Percentiles rank a stretch among this genome's conserved stretches.
These are phyloP conservation scores for Cyanidiococcus yangmingshanensis DNA, from an alignment of 23 red algal genomes.

Conservation along the genomic window DNA sequence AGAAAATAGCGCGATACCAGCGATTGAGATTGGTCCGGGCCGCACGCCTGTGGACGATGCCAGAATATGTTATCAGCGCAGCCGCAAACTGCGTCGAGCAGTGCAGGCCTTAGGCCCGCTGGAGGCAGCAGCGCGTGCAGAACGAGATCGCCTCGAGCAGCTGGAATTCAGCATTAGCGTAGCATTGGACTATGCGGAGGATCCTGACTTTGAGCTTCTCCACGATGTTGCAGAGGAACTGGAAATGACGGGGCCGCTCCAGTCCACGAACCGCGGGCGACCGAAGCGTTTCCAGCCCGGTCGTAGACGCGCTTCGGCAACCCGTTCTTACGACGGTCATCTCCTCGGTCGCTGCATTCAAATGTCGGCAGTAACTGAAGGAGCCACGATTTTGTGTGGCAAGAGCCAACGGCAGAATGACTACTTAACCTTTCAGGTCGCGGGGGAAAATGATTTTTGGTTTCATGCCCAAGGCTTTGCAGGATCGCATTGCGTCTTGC, in stretches of 20 bases:
- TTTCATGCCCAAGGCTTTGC: neutral
- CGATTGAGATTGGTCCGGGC: neutral
- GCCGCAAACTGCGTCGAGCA: conserved; percentile 17
- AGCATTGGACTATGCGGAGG: neutral
- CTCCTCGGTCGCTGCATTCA: neutral
- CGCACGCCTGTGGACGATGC: conserved; percentile 15
- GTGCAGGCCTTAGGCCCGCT: neutral
- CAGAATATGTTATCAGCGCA: neutral
- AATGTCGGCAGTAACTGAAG: neutral
- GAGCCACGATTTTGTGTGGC: neutral
- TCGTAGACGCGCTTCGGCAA: neutral
- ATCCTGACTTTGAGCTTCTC: neutral
- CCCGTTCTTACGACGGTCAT: neutral
- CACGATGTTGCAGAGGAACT: neutral
- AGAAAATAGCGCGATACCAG: neutral
- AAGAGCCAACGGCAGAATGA: conserved; percentile 17
- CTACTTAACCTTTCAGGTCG: neutral
- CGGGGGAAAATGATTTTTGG: neutral
- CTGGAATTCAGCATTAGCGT: neutral
- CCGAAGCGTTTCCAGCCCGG: neutral
- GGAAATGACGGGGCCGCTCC: neutral
- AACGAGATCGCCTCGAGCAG: neutral
- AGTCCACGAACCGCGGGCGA: neutral
- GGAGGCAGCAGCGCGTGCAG: neutral
- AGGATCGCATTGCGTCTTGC: conserved; percentile 2